A percentile compares a stretch with the other conserved stretches of the same genome.
phyloP scores from a whole-genome alignment of 306 rosid genomes.

The Castanopsis chinensis region DNA sequence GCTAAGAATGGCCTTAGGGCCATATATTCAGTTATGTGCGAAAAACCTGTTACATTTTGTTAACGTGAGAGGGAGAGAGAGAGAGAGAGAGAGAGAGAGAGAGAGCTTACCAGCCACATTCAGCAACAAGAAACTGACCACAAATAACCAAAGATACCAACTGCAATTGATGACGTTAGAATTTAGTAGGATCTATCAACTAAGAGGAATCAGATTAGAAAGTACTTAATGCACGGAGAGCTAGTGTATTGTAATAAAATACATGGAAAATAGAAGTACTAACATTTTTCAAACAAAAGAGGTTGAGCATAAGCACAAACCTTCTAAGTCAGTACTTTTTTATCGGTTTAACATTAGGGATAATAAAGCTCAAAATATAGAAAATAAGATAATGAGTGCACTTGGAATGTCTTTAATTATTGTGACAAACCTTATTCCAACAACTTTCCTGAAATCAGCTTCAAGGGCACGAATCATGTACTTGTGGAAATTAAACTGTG shows the following conservation, averaged over 20 bases:
- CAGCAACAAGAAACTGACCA: slow-evolving; percentile 32
- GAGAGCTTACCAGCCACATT: slow-evolving; percentile 28
- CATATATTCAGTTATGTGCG: not conserved
- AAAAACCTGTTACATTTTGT: not conserved
- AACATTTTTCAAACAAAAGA: no score
- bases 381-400: not conserved
- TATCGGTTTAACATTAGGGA: not conserved
- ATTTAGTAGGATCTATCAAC: not conserved
- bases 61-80: not conserved
- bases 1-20: not conserved
- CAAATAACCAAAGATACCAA: slow-evolving; percentile 38
- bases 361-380: not conserved
- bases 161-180: slow-evolving; percentile 9
- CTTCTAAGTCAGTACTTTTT: no score
- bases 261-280: not conserved
- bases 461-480: slow-evolving; percentile 39
- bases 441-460: slow-evolving; percentile 36
- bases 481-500: slow-evolving; percentile 34
- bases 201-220: not conserved
- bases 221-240: not conserved
- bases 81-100: not conserved
- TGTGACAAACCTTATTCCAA: slow-evolving; percentile 32
- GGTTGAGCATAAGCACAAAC: no score
- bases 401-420: not conserved
- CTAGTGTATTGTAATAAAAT: not conserved